These are phyloP conservation scores for Carallia brachiata DNA, from an alignment of 345 rosid genomes.

Conservation along the genomic window DNA sequence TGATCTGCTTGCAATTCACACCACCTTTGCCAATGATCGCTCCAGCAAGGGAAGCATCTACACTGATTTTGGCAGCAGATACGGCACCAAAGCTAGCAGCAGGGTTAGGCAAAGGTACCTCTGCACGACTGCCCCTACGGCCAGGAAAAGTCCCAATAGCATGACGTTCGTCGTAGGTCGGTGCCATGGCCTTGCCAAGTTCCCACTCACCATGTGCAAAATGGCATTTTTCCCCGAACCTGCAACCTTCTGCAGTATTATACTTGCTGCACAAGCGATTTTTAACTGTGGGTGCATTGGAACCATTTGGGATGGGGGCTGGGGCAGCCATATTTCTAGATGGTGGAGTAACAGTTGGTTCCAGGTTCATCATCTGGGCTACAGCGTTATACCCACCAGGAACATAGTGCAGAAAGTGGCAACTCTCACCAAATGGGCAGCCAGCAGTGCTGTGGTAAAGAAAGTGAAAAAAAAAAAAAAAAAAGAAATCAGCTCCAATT, in stretches of 20 bases:
- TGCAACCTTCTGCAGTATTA: slow-evolving; percentile 66
- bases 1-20: slow-evolving; percentile 68
- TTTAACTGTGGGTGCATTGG: slow-evolving; percentile 39
- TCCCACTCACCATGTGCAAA: slow-evolving; percentile 85
- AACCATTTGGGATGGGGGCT: slow-evolving; percentile 36
- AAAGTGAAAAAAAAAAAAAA: slow-evolving; percentile 15
- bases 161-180: slow-evolving; percentile 50
- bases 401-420: slow-evolving; percentile 80
- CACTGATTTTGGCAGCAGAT: slow-evolving; percentile 79
- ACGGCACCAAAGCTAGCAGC: slow-evolving; percentile 75
- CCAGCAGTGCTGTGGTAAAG: slow-evolving; percentile 63
- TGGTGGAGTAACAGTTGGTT: slow-evolving; percentile 39
- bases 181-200: slow-evolving; percentile 46
- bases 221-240: slow-evolving; percentile 66
- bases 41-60: slow-evolving; percentile 81
- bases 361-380: slow-evolving; percentile 70
- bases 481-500: slow-evolving; percentile 2
- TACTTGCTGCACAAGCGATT: slow-evolving; percentile 63
- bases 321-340: slow-evolving; percentile 48
- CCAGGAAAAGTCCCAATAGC: slow-evolving; percentile 44
- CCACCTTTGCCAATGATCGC: slow-evolving; percentile 88
- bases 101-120: slow-evolving; percentile 40
- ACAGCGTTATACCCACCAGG: slow-evolving; percentile 83
- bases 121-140: slow-evolving; percentile 42
- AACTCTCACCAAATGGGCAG: slow-evolving; percentile 89